Evolutionary conservation across 164 flowering plant species (phyloP), one percentile per base, ranked within the genome.

Genomic region (Dillenia suffruticosa): DNA sequence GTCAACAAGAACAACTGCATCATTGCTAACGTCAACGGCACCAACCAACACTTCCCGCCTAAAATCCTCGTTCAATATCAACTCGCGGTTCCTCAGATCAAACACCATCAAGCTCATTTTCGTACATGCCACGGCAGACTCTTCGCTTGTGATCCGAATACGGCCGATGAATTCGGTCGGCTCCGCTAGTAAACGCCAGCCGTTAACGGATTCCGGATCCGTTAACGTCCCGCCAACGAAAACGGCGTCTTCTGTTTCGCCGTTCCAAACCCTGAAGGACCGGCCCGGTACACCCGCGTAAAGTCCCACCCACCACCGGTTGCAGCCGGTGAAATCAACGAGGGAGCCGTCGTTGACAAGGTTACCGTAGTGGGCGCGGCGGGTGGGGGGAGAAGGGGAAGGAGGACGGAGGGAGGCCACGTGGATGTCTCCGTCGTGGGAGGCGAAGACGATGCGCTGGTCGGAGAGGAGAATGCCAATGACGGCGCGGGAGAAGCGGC

Each of bases 271-370:
- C 60, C 68, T 95, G 60, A 90, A 79, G 0, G 97, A 79, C 9
- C 83, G 84, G 1, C 85, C 91, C 0, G 95, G 92, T 0, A 78
- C 90, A 0, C 95, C 98, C 0, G 96, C 95, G 60, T 68, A 88
- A 0, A 92, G 78, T 3, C 98, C 98, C 12, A 89, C 92, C 98
- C 98, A 92, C 82, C 82, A 84, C 43, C 81, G 74, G 10, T 44
- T 61, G 45, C 79, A 71, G 0, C 98, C 96, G 4, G 85, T 22
- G 64, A 92, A 92, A 61, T 84, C 88, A 0, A 89, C 86, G 15
- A 89, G 53, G 0, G 79, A 76, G 0, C 98, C 98, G 61, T 92
- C 88, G 56, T 61, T 67, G 2, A 83, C 74, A 14, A 79, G 79
- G 58, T 80, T 68, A 0, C 98, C 98, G 2, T 54, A 8, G 49